Evolutionary conservation across 352 stramenopile species (phyloP).

Genomic region (Globisporangium nunn): DNA sequence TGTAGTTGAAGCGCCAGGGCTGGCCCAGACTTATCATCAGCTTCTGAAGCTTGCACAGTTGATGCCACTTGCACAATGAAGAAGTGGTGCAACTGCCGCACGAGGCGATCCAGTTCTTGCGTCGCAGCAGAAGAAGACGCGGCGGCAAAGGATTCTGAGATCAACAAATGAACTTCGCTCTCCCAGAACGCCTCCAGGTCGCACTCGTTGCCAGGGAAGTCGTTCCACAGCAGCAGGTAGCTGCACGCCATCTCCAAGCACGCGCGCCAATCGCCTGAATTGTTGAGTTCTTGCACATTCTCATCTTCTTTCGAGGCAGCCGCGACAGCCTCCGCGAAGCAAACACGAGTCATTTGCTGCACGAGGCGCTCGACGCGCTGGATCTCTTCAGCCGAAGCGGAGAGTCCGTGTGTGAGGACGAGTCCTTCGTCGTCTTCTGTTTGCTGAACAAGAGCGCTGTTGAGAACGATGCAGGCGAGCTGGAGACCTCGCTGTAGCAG

Average conservation of each 20-base stretch:
- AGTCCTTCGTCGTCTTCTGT: not conserved
- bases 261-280: constrained; percentile 1
- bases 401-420: not conserved
- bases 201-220: constrained; percentile 20
- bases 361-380: constrained; percentile 8
- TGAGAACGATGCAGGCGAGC: constrained; percentile 25
- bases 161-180: constrained; percentile 21
- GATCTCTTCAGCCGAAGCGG: not conserved
- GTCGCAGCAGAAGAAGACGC: not conserved
- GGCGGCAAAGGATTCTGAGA: not conserved
- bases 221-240: constrained; percentile 39
- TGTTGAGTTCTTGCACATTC: not conserved
- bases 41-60: not conserved
- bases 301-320: not conserved
- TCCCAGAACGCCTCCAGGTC: constrained; percentile 31
- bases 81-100: constrained; percentile 36
- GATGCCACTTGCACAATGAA: constrained; percentile 29
- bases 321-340: constrained; percentile 20
- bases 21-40: not conserved
- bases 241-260: constrained; percentile 36
- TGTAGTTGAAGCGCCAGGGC: not conserved
- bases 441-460: not conserved
- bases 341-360: constrained; percentile 32
- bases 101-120: constrained; percentile 6
- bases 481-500: constrained; percentile 57